phyloP scores from a whole-genome alignment of 768 basidiomycete genomes.

The Trametes sanguinea region DNA sequence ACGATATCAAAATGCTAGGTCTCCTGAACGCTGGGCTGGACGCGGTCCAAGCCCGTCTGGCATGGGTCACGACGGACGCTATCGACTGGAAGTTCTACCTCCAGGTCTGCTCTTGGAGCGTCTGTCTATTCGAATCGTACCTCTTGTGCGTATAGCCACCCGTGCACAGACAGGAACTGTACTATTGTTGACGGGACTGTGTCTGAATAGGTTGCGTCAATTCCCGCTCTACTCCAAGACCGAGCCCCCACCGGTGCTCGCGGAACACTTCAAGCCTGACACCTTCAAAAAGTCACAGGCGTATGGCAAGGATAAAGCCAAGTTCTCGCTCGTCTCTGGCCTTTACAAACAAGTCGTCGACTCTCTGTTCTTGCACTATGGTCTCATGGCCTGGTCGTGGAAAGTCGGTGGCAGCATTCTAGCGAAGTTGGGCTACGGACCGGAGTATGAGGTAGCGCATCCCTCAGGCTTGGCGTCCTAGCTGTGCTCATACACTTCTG shows the following conservation, averaged over 20 bases:
- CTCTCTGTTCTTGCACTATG: slow-evolving; percentile 69
- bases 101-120: slow-evolving; percentile 73
- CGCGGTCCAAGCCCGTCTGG: slow-evolving; percentile 58
- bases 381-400: slow-evolving; percentile 87
- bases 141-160: slow-evolving; percentile 54
- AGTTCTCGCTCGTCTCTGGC: slow-evolving; percentile 73
- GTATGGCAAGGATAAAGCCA: slow-evolving; percentile 91
- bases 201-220: slow-evolving; percentile 61
- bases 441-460: slow-evolving; percentile 65
- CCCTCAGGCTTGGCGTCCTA: too few species aligned
- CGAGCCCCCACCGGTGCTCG: slow-evolving; percentile 70
- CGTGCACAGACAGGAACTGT: background rate
- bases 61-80: slow-evolving; percentile 70
- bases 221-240: slow-evolving; percentile 81
- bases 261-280: slow-evolving; percentile 62
- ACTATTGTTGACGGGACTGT: background rate
- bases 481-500: too few species aligned
- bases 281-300: slow-evolving; percentile 88
- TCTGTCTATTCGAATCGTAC: slow-evolving; percentile 86
- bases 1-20: slow-evolving; percentile 21
- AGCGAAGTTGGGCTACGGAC: slow-evolving; percentile 58
- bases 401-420: slow-evolving; percentile 54
- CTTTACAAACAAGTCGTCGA: slow-evolving; percentile 74
- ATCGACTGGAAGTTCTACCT: slow-evolving; percentile 85
- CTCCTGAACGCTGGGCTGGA: slow-evolving; percentile 37